Evolutionary conservation across 352 stramenopile genomes (phyloP).

Genomic region (Ophiocytium majus): DNA sequence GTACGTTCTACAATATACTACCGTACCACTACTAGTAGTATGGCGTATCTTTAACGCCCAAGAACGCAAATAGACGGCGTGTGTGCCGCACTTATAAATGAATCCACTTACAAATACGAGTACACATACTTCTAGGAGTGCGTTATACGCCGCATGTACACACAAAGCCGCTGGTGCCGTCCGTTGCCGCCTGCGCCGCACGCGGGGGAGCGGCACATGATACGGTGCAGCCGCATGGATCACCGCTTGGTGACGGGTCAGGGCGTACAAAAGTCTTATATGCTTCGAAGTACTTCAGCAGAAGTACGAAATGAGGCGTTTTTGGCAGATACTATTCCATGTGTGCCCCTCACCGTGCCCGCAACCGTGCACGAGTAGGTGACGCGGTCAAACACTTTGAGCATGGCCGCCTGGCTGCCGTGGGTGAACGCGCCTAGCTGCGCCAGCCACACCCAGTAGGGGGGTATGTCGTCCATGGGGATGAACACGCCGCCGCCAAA

Average conservation of each 20-base stretch:
- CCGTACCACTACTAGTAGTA: not conserved
- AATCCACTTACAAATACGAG: too few relatives aligned
- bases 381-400: constrained; percentile 41
- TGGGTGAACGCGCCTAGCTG: constrained; percentile 51
- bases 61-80: not conserved
- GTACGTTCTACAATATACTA: too few relatives aligned
- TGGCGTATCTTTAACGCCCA: not conserved
- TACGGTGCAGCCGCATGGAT: not conserved
- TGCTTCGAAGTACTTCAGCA: not conserved
- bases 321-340: too few relatives aligned
- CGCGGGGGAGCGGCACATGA: too few relatives aligned
- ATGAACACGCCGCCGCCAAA: constrained; percentile 56
- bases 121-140: too few relatives aligned
- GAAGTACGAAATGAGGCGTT: not conserved
- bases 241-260: not conserved
- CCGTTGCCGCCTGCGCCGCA: too few relatives aligned
- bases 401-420: constrained; percentile 33
- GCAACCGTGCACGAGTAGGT: constrained; percentile 16
- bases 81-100: not conserved
- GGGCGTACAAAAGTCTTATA: not conserved
- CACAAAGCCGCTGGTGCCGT: not conserved
- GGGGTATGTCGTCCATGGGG: constrained; percentile 46
- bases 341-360: not conserved
- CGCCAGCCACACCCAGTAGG: constrained; percentile 56
- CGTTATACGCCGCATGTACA: too few relatives aligned